Conservation (phyloP, 345 rosid species). For the Firmiana major region DNA sequence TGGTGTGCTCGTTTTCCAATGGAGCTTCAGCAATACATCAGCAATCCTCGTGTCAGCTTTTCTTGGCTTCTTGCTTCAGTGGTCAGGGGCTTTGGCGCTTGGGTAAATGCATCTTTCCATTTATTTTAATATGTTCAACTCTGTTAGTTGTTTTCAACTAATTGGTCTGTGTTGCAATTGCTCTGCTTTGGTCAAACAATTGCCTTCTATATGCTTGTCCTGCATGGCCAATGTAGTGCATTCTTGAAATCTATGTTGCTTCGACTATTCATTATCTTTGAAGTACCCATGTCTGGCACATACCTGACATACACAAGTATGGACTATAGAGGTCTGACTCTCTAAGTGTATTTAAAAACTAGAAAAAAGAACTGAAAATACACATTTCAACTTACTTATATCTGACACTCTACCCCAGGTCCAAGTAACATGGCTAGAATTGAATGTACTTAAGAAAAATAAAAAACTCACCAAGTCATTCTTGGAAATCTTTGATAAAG, state of each 20-base stretch:
- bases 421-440: not conserved
- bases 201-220: not conserved
- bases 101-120: slow-evolving; percentile 43
- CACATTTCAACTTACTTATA: not conserved
- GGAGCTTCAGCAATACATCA: slow-evolving; percentile 56
- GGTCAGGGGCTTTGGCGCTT: slow-evolving; percentile 97
- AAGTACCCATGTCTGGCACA: not conserved
- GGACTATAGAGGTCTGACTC: not conserved
- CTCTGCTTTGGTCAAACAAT: not conserved
- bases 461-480: not conserved
- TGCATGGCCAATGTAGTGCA: not conserved
- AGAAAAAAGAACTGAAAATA: not conserved
- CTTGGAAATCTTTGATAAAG: not conserved
- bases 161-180: not conserved
- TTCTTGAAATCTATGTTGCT: not conserved
- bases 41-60: slow-evolving; percentile 71
- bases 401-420: not conserved
- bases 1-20: slow-evolving; percentile 66
- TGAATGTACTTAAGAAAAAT: not conserved
- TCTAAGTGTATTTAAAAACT: not conserved
- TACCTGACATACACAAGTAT: not conserved
- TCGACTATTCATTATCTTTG: not conserved
- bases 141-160: not conserved
- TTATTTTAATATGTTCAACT: not conserved
- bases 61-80: slow-evolving; percentile 94